These are phyloP conservation scores for Phytophthora idaei DNA, from an alignment of 352 stramenopile species.

Conservation along the genomic window DNA sequence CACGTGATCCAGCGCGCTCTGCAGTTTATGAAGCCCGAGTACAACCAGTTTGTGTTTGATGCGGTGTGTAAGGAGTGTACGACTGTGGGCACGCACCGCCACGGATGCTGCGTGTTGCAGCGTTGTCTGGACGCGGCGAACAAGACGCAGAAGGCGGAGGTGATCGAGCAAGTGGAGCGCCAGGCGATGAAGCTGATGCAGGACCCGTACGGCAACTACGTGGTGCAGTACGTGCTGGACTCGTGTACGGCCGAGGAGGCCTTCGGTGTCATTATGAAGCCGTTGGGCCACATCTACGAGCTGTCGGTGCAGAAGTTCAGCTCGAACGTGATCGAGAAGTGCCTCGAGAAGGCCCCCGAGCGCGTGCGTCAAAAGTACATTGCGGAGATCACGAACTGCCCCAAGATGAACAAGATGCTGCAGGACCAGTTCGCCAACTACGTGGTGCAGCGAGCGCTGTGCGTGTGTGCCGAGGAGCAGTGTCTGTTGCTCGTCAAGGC, in stretches of 20 bases:
- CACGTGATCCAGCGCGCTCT: conserved; percentile 98
- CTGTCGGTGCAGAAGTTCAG: conserved; percentile 99
- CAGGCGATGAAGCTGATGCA: conserved; percentile 97
- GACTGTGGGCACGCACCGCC: conserved; percentile 96
- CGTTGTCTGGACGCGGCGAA: conserved; percentile 94
- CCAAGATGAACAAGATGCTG: conserved; percentile 93
- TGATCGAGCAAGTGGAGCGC: conserved; percentile 95
- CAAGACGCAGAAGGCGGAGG: conserved; percentile 82
- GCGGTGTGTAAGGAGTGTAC: conserved; percentile 95
- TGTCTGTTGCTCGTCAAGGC: conserved; percentile 94
- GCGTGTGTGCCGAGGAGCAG: conserved; percentile 94
- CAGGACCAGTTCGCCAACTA: conserved; percentile 99
- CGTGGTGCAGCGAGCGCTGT: conserved; percentile 96
- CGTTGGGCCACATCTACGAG: conserved; percentile 92
- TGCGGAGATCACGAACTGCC: conserved; percentile 73
- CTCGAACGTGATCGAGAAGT: conserved; percentile 99
- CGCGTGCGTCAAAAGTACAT: conserved; percentile 78
- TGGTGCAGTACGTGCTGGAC: conserved; percentile 93
- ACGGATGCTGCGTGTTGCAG: conserved; percentile 98
- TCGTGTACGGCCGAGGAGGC: conserved; percentile 86
- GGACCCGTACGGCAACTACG: conserved; percentile 93
- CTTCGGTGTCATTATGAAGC: conserved; percentile 82
- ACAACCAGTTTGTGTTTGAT: conserved; percentile 98
- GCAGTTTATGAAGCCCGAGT: conserved; percentile 93
- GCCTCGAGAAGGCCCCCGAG: conserved; percentile 93